phyloP scores from a whole-genome alignment of 2,329 filamentous ascomycete species.

The Pseudogymnoascus sp. region DNA sequence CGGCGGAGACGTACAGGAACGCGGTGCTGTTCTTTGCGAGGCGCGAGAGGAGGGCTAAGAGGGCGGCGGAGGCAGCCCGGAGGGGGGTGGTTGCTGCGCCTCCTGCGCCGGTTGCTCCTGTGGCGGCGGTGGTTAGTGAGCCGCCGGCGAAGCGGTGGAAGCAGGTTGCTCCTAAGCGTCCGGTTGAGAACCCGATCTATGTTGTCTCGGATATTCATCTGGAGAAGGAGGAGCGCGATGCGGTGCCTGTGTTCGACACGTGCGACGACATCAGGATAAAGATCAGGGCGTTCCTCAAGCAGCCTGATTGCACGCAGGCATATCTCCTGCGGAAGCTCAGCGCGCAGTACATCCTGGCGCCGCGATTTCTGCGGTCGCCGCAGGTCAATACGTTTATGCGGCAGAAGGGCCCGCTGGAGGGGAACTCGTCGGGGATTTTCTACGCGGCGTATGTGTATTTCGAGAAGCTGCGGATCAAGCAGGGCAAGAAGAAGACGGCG shows the following conservation, averaged over 20 bases:
- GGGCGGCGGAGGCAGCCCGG: constrained; percentile 16
- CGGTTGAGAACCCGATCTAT: constrained; percentile 19
- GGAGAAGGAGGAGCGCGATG: constrained; percentile 39
- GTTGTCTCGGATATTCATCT: constrained; percentile 39
- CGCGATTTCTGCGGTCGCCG: constrained; percentile 35
- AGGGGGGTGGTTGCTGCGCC: background rate
- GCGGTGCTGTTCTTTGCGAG: constrained; percentile 43
- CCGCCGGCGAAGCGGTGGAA: constrained; percentile 5
- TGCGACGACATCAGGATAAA: constrained; percentile 53
- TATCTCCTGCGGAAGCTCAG: constrained; percentile 43
- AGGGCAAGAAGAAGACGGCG: constrained; percentile 45
- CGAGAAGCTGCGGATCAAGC: constrained; percentile 48
- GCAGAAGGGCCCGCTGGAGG: constrained; percentile 41
- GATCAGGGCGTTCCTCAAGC: constrained; percentile 44
- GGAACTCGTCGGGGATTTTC: constrained; percentile 43
- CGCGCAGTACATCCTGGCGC: constrained; percentile 32
- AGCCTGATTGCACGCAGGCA: constrained; percentile 43
- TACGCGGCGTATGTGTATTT: constrained; percentile 53
- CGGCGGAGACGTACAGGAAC: constrained; percentile 30
- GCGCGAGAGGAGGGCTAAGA: constrained; percentile 38
- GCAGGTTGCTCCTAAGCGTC: background rate
- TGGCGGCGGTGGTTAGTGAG: background rate
- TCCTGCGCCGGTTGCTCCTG: background rate
- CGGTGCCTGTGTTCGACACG: constrained; percentile 46
- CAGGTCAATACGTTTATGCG: constrained; percentile 43